Evolutionary conservation across 768 basidiomycete genomes (phyloP).

Genomic region (Psilocybe sp.): DNA sequence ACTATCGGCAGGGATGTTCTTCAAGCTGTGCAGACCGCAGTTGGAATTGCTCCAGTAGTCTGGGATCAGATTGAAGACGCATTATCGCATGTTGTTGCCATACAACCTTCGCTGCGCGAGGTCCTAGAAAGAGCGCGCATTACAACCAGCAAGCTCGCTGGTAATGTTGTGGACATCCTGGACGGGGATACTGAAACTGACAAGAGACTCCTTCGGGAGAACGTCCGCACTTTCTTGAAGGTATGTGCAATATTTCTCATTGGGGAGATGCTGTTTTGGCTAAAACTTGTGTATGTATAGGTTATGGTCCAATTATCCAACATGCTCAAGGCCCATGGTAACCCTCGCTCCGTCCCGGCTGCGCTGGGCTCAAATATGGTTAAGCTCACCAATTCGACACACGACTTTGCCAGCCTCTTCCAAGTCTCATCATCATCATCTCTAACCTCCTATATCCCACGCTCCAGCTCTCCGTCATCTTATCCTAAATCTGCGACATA

Average conservation of each 20-base stretch:
- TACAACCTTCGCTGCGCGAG: conserved; percentile 44
- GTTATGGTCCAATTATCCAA: conserved; percentile 76
- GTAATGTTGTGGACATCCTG: conserved; percentile 56
- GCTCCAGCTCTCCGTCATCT: conserved; percentile 59
- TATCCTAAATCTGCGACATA: conserved; percentile 21
- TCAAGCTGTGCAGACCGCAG: conserved; percentile 73
- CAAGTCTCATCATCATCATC: conserved; percentile 63
- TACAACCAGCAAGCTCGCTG: conserved; percentile 60
- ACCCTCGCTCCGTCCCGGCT: conserved; percentile 50
- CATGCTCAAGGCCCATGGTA: conserved; percentile 63
- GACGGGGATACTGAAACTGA: conserved; percentile 54
- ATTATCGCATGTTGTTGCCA: conserved; percentile 43
- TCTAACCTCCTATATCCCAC: conserved; percentile 53
- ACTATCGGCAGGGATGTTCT: conserved; percentile 78
- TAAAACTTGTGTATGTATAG: conserved; percentile 33
- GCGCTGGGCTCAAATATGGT: conserved; percentile 69
- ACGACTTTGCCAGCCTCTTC: conserved; percentile 83
- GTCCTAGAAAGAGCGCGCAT: conserved; percentile 59
- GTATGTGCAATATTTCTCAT: conserved; percentile 34
- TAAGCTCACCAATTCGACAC: conserved; percentile 76
- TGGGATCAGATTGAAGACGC: conserved; percentile 82
- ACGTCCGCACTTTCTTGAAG: conserved; percentile 81
- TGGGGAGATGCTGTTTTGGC: neutral
- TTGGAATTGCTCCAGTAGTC: conserved; percentile 75
- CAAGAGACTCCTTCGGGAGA: conserved; percentile 64